Evolutionary conservation across 2,329 filamentous ascomycete species (phyloP).

Genomic region (Fusarium sp.): DNA sequence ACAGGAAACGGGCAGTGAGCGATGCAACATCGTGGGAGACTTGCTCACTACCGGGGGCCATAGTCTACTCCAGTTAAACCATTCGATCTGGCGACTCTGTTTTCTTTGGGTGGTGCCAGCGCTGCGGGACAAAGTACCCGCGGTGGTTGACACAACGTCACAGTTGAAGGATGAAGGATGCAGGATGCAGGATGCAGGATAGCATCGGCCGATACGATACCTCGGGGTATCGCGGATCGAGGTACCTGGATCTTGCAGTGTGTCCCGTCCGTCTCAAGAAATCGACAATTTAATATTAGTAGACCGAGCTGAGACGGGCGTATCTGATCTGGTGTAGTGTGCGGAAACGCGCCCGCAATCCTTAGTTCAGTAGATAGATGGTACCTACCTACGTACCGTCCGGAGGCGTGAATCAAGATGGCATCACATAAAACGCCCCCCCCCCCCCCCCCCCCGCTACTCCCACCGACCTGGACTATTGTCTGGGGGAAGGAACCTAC

Average conservation of each 20-base stretch:
- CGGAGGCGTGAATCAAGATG: background rate
- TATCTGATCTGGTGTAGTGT: conserved; percentile 20
- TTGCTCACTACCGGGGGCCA: conserved; percentile 3
- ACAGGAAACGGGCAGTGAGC: conserved; percentile 26
- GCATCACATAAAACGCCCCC: background rate
- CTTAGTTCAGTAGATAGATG: background rate
- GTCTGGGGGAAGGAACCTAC: background rate
- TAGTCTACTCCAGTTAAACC: conserved; percentile 33
- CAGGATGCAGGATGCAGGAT: conserved; percentile 2
- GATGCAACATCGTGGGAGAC: conserved; percentile 24
- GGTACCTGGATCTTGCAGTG: conserved; percentile 33
- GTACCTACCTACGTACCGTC: background rate
- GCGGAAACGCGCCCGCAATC: conserved; percentile 6
- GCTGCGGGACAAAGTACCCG: conserved; percentile 4
- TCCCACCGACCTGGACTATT: background rate
- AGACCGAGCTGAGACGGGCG: conserved; percentile 4
- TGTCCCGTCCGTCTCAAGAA: conserved; percentile 9
- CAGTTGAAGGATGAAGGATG: conserved; percentile 3
- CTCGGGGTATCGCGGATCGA: conserved; percentile 28
- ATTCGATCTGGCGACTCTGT: conserved; percentile 28
- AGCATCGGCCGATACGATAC: conserved; percentile 22
- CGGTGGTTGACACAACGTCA: background rate
- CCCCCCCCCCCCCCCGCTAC: background rate
- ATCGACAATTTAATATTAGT: conserved; percentile 6
- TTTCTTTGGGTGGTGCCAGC: conserved; percentile 36